phyloP scores from a whole-genome alignment of 23 red algal species.

The Cyanidium caldarium region DNA sequence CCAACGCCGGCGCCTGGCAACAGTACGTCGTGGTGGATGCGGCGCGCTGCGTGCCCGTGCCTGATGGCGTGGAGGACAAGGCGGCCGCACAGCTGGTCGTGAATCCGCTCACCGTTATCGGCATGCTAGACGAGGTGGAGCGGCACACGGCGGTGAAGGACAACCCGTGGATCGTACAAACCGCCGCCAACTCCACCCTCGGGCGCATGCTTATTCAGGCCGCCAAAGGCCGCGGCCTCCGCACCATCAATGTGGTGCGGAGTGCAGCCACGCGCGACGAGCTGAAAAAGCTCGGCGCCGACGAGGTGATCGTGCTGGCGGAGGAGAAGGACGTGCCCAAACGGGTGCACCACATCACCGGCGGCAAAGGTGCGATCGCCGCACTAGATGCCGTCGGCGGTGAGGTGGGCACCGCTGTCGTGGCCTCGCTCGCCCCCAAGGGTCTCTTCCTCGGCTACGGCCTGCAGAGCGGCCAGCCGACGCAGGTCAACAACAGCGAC shows the following conservation, averaged over 20 bases:
- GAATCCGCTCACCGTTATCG: constrained; percentile 17
- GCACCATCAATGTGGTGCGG: constrained; percentile 11
- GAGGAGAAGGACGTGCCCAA: background rate
- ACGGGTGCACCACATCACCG: background rate
- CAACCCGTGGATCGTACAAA: constrained; percentile 20
- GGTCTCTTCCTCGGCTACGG: constrained; percentile 19
- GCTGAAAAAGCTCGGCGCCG: constrained; percentile 8
- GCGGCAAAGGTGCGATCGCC: constrained; percentile 3
- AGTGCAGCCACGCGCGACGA: background rate
- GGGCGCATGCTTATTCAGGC: constrained; percentile 7
- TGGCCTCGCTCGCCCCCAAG: background rate
- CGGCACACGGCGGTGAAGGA: background rate
- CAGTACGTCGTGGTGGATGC: constrained; percentile 12
- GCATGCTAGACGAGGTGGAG: constrained; percentile 8
- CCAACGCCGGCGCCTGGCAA: constrained; percentile 12
- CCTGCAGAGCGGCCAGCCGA: constrained; percentile 18
- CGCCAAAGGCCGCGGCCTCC: background rate
- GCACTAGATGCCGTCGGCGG: constrained; percentile 12
- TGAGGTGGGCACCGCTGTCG: constrained; percentile 2
- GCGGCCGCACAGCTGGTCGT: constrained; percentile 17
- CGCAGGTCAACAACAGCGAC: constrained; percentile 8
- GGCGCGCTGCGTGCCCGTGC: background rate
- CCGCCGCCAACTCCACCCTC: constrained; percentile 20
- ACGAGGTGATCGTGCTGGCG: constrained; percentile 10
- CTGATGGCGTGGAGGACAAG: constrained; percentile 8